phyloP scores from a whole-genome alignment of 495 filamentous ascomycete genomes.

The Neurospora discreta region DNA sequence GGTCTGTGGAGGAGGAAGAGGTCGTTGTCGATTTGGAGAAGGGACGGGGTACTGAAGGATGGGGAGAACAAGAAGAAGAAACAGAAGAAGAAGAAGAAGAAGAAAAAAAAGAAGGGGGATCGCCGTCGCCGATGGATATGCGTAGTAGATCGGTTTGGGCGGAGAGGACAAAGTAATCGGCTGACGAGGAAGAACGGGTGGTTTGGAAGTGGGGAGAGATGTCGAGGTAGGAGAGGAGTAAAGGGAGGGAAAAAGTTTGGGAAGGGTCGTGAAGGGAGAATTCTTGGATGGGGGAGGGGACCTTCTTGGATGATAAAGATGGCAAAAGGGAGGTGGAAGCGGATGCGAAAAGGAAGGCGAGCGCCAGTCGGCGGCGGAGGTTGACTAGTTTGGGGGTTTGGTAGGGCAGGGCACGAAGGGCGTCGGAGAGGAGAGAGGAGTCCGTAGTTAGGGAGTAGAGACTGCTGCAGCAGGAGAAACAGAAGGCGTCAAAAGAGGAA shows the following conservation, averaged over 20 bases:
- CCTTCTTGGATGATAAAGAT: neutral
- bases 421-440: conserved; percentile 37
- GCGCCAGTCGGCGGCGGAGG: conserved; percentile 61
- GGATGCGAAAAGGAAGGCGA: conserved; percentile 50
- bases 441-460: conserved; percentile 40
- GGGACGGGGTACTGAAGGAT: conserved; percentile 1
- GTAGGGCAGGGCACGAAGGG: conserved; percentile 44
- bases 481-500: conserved; percentile 19
- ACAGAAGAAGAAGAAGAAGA: too few species aligned
- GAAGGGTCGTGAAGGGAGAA: neutral
- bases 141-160: conserved; percentile 57
- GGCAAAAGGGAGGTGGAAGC: neutral
- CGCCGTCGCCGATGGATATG: conserved; percentile 58
- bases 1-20: conserved; percentile 11
- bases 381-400: conserved; percentile 47
- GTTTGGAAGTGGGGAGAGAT: neutral
- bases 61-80: too few species aligned
- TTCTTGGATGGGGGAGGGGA: neutral
- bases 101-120: conserved; percentile 1
- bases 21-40: neutral
- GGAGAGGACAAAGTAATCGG: conserved; percentile 53
- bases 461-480: conserved; percentile 35
- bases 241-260: neutral
- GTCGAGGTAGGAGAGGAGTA: neutral
- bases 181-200: neutral